Evolutionary conservation across 2,329 filamentous ascomycete species (phyloP), one percentile per base, ranked within the genome.

Genomic region (Colletotrichum agaves): DNA sequence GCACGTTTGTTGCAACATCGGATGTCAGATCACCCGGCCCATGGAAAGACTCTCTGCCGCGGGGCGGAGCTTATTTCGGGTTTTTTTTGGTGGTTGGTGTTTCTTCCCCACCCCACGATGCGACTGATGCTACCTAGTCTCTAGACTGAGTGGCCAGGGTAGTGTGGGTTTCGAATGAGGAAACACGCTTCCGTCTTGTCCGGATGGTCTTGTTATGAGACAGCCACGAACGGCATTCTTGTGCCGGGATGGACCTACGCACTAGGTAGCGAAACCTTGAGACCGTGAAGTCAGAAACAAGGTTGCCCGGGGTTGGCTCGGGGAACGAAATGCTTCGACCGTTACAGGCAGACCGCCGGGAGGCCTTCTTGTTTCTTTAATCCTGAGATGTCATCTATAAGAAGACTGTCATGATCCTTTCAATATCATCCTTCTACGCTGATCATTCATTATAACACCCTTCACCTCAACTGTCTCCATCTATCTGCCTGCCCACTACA

Each of bases 21-120:
- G 60, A 63, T 47, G 63, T 67, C 59, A 67, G 63, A 67, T 63
- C 19, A 50, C 52, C 63, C 60, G 37, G 59, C 21, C 37, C 19
- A 43, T 67, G 60, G 52, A 53, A 63, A 27, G 12, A 11, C 13
- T 58, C 19, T n/a, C 2, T 19, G 23, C 35, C 60, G 52, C 27
- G 60, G 37, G 63, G 58, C 63, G 63, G 43, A 50, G 58, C 50
- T 63, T 47, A 31, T 33, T 17, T 33, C 21, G 23, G 27, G 5
- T 7, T 27, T 27, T 35, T 3, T 1, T 44, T 15, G n/a, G n/a
- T n/a, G n/a, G n/a, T n/a, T n/a, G n/a, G n/a, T n/a, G n/a, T 44
- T 19, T 15, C 2, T 15, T 44, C 5, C 15, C n/a, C n/a, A n/a
- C n/a, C 17, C 33, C 21, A 27, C 12, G 47, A 50, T 50, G n/a